Evolutionary conservation across 2,329 filamentous ascomycete species (phyloP).

Genomic region (Pochonia chlamydosporia): DNA sequence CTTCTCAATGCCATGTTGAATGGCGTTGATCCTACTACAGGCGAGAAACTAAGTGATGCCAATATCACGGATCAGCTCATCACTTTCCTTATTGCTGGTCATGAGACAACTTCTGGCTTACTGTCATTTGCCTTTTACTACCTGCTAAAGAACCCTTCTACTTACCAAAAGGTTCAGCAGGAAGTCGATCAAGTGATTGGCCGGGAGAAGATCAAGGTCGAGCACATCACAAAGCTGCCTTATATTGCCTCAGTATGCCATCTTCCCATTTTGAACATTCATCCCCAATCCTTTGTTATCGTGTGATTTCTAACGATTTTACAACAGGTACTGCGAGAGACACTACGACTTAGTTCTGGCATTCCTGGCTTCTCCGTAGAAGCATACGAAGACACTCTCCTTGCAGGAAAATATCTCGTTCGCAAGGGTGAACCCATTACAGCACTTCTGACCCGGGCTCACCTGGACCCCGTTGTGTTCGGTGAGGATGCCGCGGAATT

Average conservation of each 20-base stretch:
- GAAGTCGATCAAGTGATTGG: conserved; percentile 65
- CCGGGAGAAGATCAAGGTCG: conserved; percentile 47
- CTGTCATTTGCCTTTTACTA: conserved; percentile 61
- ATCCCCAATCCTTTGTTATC: background rate
- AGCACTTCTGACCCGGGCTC: conserved; percentile 46
- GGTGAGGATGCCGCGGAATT: conserved; percentile 62
- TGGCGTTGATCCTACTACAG: conserved; percentile 61
- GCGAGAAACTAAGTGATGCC: conserved; percentile 55
- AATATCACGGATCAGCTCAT: conserved; percentile 66
- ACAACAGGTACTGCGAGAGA: conserved; percentile 52
- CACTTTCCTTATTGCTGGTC: conserved; percentile 65
- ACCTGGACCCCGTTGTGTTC: conserved; percentile 58
- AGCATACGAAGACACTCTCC: conserved; percentile 45
- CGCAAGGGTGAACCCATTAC: conserved; percentile 43
- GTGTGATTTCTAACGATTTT: background rate
- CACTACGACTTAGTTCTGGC: conserved; percentile 56
- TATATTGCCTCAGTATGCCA: conserved; percentile 54
- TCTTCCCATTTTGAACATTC: background rate
- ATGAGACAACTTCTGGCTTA: conserved; percentile 66
- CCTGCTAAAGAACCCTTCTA: conserved; percentile 56
- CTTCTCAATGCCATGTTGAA: conserved; percentile 65
- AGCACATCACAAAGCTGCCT: conserved; percentile 57
- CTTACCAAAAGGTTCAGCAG: conserved; percentile 54
- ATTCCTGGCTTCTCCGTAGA: conserved; percentile 52
- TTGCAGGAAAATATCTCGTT: conserved; percentile 58